Conservation (phyloP, 306 rosid species). For the Alnus glutinosa region DNA sequence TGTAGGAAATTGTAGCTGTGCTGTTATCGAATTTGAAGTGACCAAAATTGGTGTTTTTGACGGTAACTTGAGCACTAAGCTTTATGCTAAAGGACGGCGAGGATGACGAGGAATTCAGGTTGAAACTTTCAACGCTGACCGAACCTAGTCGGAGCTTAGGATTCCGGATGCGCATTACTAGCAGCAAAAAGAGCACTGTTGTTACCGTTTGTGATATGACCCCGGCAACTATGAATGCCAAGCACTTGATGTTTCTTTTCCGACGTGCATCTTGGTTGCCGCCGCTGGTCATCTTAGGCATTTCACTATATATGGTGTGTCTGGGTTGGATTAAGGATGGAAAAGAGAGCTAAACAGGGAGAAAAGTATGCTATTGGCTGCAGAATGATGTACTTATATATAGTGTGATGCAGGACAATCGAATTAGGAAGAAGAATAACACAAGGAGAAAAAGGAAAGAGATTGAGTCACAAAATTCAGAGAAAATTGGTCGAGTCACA, state of each 20-base stretch:
- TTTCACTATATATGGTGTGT: not conserved
- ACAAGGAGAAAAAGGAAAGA: no score
- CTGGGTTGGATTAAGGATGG: not conserved
- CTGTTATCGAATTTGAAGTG: constrained; percentile 34
- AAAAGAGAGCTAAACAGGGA: not conserved
- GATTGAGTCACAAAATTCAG: no score
- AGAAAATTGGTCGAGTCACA: no score
- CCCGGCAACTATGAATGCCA: constrained; percentile 21
- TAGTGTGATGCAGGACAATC: no score
- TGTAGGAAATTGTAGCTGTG: constrained; percentile 26
- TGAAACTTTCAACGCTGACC: not conserved
- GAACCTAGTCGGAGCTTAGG: constrained; percentile 37
- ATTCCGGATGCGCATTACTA: constrained; percentile 29
- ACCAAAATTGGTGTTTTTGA: constrained; percentile 41
- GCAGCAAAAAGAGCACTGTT: constrained; percentile 24
- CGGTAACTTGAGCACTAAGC: constrained; percentile 15
- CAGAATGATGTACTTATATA: not conserved
- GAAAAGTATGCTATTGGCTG: not conserved
- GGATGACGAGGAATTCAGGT: constrained; percentile 5
- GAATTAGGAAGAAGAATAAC: no score
- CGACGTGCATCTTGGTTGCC: constrained; percentile 4
- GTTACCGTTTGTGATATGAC: constrained; percentile 22
- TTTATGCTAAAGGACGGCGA: constrained; percentile 25
- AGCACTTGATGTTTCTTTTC: constrained; percentile 16
- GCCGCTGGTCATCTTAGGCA: not conserved